Evolutionary conservation across 371 early-diverging fungal genomes (phyloP), one percentile per base, ranked within the genome.

Genomic region (Dinochytrium kinnereticum): DNA sequence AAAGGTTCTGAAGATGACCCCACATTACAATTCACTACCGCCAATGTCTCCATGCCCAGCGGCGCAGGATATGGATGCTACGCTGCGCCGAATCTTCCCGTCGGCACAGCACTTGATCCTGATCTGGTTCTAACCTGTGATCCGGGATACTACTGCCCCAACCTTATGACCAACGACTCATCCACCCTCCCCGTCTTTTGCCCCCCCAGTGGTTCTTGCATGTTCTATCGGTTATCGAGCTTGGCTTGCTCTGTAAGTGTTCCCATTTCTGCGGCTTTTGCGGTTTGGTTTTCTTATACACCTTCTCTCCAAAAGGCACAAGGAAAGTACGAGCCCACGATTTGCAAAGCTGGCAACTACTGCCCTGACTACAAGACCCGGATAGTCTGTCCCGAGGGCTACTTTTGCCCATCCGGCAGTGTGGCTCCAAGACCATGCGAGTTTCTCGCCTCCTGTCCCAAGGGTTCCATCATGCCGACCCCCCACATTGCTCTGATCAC

Each of bases 391-490:
- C 66, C 66, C 5, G 5, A 37, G 17, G 66, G 66, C 44, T 40
- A 40, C 66, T 68, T 55, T 30, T 49, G 77, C 61, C 77, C 74
- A 7, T 61, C 74, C 0, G 77, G 77, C 38, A 70, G 69, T 15
- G 49, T 68, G 10, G 57, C 67, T 10, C 77, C 77, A 7, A 70
- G 64, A 21, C 40, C n/a, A 24, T 77, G 77, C 50, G 65, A 70
- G 7, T 73, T 74, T 57, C 74, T 77, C 55, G 30, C 68, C 34
- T 50, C 51, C 21, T 77, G 77, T 44, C 77, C 77, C 7, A 44
- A 55, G 13, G 77, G 77, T 7, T 51, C 71, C 31, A 55, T 44
- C 64, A 24, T 64, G 2, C 68, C 73, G 59, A 57, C 71, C 1
- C 71, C 57, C 7, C 67, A 66, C 68, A 71, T 66, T 1, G 44